A percentile compares a stretch with the other conserved stretches of the same genome.
Conservation (phyloP, 495 filamentous ascomycete species). For the Penicillium mononematosum region DNA sequence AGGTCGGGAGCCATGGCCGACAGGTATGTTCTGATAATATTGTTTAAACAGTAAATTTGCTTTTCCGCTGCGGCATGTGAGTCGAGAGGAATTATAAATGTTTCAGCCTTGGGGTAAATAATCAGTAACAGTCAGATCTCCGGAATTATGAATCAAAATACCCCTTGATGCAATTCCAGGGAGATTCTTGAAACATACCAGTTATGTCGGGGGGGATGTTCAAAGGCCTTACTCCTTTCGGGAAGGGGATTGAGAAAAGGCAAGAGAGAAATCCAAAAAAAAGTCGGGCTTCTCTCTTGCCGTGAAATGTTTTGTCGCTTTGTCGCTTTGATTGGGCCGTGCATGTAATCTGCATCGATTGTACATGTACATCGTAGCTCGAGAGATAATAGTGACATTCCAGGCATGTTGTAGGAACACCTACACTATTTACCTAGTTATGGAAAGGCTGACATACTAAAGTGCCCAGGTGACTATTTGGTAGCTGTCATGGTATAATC, state of each 20-base stretch:
- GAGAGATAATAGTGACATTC: slow-evolving; percentile 1
- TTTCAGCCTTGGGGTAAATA: slow-evolving; percentile 7
- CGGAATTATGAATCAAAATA: slow-evolving; percentile 6
- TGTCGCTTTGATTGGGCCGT: slow-evolving; percentile 14
- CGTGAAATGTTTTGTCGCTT: background rate
- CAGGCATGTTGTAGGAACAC: background rate
- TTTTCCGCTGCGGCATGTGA: background rate
- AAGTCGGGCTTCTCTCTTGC: slow-evolving; percentile 3
- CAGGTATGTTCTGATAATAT: background rate
- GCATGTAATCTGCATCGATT: slow-evolving; percentile 7
- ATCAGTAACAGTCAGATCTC: slow-evolving; percentile 4
- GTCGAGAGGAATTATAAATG: background rate
- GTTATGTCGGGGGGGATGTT: slow-evolving; percentile 5
- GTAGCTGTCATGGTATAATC: background rate
- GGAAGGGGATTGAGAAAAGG: background rate
- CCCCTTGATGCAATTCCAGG: slow-evolving; percentile 15
- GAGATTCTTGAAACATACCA: slow-evolving; percentile 12
- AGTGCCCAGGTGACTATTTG: background rate
- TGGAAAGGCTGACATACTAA: background rate
- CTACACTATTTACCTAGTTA: background rate
- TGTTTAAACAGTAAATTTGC: background rate
- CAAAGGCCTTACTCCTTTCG: background rate
- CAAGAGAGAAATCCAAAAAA: background rate
- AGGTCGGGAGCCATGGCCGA: slow-evolving; percentile 60
- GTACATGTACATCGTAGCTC: background rate